Conservation (phyloP, 2,329 filamentous ascomycete species). For the Fusarium musae region DNA sequence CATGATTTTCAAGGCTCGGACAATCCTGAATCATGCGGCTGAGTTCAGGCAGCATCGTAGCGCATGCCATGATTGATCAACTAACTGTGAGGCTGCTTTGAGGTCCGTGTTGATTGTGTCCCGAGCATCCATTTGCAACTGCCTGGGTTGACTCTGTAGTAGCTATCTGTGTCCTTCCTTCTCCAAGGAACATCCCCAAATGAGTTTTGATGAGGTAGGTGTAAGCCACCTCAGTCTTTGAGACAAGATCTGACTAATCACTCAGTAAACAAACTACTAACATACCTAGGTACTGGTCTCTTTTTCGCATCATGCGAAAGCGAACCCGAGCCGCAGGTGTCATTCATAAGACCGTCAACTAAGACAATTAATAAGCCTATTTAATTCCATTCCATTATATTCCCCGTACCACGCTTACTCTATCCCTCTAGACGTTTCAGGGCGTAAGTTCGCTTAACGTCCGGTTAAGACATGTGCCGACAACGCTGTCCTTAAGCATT, state of each 20-base stretch:
- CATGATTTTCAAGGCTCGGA: background rate
- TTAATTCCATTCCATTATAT: background rate
- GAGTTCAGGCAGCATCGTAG: background rate
- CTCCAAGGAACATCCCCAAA: constrained; percentile 6
- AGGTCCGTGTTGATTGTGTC: constrained; percentile 12
- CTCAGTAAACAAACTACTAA: background rate
- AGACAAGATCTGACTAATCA: background rate
- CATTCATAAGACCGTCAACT: background rate
- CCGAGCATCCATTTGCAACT: background rate
- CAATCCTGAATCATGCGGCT: constrained; percentile 4
- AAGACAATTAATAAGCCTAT: constrained; percentile 2
- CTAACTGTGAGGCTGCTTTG: constrained; percentile 16
- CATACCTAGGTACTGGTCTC: background rate
- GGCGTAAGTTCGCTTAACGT: constrained; percentile 32
- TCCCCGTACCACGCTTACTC: constrained; percentile 5
- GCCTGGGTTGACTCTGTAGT: background rate
- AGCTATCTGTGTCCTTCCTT: background rate
- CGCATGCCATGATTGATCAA: background rate
- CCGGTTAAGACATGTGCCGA: constrained; percentile 20
- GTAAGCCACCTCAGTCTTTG: background rate
- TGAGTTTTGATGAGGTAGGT: constrained; percentile 6
- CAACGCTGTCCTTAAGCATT: constrained; percentile 11
- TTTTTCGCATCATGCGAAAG: constrained; percentile 7
- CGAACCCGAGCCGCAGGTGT: background rate
- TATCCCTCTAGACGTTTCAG: constrained; percentile 20